Conservation (phyloP, 2,329 filamentous ascomycete species). For the Xylariaceae sp. region DNA sequence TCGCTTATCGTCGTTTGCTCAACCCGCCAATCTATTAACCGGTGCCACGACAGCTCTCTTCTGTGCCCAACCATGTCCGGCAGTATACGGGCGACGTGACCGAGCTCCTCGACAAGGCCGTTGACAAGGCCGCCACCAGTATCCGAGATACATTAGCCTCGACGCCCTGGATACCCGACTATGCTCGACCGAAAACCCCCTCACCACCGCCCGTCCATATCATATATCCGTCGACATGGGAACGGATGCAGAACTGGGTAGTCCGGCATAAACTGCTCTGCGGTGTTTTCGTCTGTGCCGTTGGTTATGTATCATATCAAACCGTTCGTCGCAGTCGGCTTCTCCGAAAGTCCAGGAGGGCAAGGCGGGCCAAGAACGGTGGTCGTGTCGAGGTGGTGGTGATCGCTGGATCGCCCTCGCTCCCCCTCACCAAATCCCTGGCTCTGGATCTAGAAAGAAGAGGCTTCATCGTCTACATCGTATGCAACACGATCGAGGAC, state of each 20-base stretch:
- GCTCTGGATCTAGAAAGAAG: constrained; percentile 82
- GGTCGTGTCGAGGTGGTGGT: constrained; percentile 83
- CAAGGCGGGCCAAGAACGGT: constrained; percentile 74
- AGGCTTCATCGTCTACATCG: constrained; percentile 90
- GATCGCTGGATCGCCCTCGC: constrained; percentile 79
- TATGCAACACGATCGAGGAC: constrained; percentile 80
- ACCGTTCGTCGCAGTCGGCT: constrained; percentile 50
- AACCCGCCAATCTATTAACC: not conserved
- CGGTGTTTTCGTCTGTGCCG: constrained; percentile 64
- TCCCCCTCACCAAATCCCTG: constrained; percentile 78
- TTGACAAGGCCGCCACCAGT: constrained; percentile 68
- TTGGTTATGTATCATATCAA: constrained; percentile 60
- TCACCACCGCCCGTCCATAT: constrained; percentile 38
- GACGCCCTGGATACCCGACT: constrained; percentile 68
- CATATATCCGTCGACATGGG: constrained; percentile 36
- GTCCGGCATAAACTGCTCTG: constrained; percentile 67
- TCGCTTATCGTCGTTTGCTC: not conserved
- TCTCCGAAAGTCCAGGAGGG: constrained; percentile 65
- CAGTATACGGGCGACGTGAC: constrained; percentile 69
- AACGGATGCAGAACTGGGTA: constrained; percentile 67
- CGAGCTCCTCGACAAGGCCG: constrained; percentile 73
- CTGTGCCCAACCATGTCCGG: constrained; percentile 59
- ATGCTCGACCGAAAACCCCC: constrained; percentile 57
- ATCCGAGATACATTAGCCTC: constrained; percentile 67
- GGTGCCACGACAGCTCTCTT: constrained; percentile 43